Conservation (phyloP, 768 basidiomycete species). For the Leccinum obscurum region DNA sequence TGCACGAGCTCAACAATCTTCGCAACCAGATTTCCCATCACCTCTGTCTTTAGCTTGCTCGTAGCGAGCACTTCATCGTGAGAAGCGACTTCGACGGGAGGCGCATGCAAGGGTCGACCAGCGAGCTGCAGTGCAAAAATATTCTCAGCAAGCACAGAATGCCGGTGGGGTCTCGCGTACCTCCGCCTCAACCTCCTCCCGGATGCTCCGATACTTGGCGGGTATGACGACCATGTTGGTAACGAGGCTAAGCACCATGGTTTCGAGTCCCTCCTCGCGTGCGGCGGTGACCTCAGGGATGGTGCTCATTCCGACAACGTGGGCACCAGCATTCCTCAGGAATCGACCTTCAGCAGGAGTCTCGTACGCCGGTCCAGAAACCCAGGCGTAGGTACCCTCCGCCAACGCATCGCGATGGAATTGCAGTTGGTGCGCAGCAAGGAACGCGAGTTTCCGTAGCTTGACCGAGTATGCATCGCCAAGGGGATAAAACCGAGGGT, state of each 20-base stretch:
- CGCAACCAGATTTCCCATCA: conserved; percentile 71
- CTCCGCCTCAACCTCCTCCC: conserved; percentile 77
- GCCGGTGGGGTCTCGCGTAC: conserved; percentile 36
- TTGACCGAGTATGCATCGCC: conserved; percentile 78
- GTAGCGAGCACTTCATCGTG: conserved; percentile 77
- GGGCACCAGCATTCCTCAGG: conserved; percentile 71
- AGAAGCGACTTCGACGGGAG: conserved; percentile 52
- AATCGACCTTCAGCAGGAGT: conserved; percentile 85
- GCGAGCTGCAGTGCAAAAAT: conserved; percentile 47
- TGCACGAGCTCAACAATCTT: conserved; percentile 51
- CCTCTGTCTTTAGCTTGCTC: conserved; percentile 66
- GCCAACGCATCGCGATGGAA: conserved; percentile 56
- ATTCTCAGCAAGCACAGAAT: conserved; percentile 1
- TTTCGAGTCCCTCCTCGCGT: conserved; percentile 69
- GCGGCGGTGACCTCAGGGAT: conserved; percentile 87
- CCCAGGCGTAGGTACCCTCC: conserved; percentile 90
- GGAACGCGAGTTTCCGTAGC: conserved; percentile 72
- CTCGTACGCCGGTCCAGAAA: conserved; percentile 88
- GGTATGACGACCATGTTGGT: conserved; percentile 85
- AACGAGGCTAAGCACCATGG: conserved; percentile 79
- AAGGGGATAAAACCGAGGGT: conserved; percentile 79
- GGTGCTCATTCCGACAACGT: conserved; percentile 95
- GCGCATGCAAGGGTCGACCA: conserved; percentile 49
- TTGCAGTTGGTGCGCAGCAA: conserved; percentile 62
- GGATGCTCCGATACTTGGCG: conserved; percentile 62